Percentiles rank a stretch among this genome's conserved stretches.
Conservation (phyloP, 2,329 filamentous ascomycete genomes). For the Akanthomyces lecanii region DNA sequence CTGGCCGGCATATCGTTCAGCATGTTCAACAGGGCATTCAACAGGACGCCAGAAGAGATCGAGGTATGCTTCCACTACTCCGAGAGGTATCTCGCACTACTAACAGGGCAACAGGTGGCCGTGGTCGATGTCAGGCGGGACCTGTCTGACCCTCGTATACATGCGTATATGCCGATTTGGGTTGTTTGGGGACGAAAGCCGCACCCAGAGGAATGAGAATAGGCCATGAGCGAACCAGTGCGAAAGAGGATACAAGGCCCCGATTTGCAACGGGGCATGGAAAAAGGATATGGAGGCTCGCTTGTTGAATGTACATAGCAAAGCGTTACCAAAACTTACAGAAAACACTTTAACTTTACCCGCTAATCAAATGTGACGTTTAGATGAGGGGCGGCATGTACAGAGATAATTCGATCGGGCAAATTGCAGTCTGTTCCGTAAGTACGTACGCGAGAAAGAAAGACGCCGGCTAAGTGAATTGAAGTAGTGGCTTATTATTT, state of each 20-base stretch:
- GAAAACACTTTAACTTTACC: too few relatives aligned
- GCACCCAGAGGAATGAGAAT: constrained; percentile 28
- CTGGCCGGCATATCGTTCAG: constrained; percentile 42
- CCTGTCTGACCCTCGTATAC: constrained; percentile 42
- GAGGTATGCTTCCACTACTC: constrained; percentile 36
- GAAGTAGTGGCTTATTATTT: too few relatives aligned
- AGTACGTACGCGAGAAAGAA: too few relatives aligned
- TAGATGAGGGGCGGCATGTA: too few relatives aligned
- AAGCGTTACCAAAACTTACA: neutral
- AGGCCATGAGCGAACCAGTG: neutral
- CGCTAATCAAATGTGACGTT: too few relatives aligned
- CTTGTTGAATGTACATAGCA: neutral
- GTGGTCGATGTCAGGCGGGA: constrained; percentile 47
- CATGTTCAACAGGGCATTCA: constrained; percentile 38
- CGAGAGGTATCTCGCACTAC: neutral
- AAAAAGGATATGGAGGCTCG: neutral
- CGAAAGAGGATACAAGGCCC: neutral
- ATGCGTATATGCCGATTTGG: constrained; percentile 46
- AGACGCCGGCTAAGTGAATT: too few relatives aligned
- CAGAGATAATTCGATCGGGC: too few relatives aligned
- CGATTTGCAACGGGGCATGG: neutral
- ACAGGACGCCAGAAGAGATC: constrained; percentile 41
- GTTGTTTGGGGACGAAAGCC: constrained; percentile 51
- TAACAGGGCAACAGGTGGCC: constrained; percentile 34
- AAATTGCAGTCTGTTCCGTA: too few relatives aligned